A percentile compares a stretch with the other conserved stretches of the same genome.
These are phyloP conservation scores for Pythium folliculosum DNA, from an alignment of 352 stramenopile species.

Conservation along the genomic window DNA sequence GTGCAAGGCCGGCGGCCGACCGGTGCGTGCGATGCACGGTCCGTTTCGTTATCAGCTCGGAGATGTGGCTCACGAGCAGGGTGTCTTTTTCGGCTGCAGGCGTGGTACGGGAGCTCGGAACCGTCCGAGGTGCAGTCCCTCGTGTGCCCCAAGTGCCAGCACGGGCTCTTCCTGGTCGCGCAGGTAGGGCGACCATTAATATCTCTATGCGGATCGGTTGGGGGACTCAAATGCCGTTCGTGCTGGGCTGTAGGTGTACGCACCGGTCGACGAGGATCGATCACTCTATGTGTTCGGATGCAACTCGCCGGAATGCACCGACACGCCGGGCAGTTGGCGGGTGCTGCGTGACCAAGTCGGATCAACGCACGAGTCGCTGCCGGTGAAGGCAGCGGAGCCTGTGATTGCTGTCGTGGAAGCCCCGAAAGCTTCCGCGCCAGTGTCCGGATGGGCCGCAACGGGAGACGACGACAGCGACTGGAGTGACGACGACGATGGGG, in stretches of 20 bases:
- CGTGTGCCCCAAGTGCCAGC: constrained; percentile 58
- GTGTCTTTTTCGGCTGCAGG: neutral
- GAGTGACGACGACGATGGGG: constrained; percentile 53
- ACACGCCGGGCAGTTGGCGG: constrained; percentile 66
- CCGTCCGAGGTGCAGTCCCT: constrained; percentile 37
- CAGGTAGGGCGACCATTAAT: too few species aligned
- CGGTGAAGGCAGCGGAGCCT: neutral
- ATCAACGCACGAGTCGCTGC: constrained; percentile 4
- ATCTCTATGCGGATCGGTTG: too few species aligned
- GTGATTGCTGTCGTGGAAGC: neutral
- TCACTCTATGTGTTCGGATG: constrained; percentile 87
- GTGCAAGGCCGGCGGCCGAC: constrained; percentile 79
- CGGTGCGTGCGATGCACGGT: constrained; percentile 39
- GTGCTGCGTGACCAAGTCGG: constrained; percentile 66
- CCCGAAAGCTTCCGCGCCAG: neutral
- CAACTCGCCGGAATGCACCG: constrained; percentile 74
- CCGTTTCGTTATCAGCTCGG: neutral
- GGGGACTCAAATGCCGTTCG: too few species aligned
- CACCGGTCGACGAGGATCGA: constrained; percentile 66
- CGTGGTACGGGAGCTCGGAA: constrained; percentile 12
- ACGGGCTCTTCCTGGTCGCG: constrained; percentile 63
- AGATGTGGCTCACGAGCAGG: neutral
- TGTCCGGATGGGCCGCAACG: constrained; percentile 25
- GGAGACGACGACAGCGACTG: constrained; percentile 68
- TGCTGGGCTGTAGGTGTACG: constrained; percentile 54